Evolutionary conservation across 805 yeast genomes (phyloP), one percentile per base, ranked within the genome.

Genomic region (Sugiyamaella lignohabitans): DNA sequence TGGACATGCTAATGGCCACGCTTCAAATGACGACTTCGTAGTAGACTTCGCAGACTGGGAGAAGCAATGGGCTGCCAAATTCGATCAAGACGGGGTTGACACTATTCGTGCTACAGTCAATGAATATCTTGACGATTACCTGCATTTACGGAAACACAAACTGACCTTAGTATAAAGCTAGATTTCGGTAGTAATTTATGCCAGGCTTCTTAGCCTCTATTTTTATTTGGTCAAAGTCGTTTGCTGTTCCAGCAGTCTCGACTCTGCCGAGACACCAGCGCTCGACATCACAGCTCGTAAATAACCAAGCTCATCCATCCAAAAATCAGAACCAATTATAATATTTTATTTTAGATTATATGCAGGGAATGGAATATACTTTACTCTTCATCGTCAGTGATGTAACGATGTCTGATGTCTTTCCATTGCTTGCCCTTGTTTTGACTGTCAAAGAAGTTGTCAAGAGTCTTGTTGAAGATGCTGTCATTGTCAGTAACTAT

Each of bases 401-500:
- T 38, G 47, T 58, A 59, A 43, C 48, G 37, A 47, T 48, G 49
- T 47, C 57, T 47, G 45, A 59, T 59, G 45, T 59, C 62, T 53
- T 59, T 59, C 62, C 62, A 59, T 56, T 58, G 61, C 49, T 59
- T 59, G 45, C 72, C 73, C 46, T 57, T 48, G 61, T 69, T 68
- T 47, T 53, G 49, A 50, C 51, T 55, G 55, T 67, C 71, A 53
- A 56, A 68, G 60, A 56, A 51, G 40, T 53, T 56, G 58, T 67
- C 66, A 38, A 64, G 57, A 45, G 64, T 54, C 24, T 54, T 51
- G 58, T 63, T 59, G 62, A 65, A 67, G 38, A 53, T 65, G 43
- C 61, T 54, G 21, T n/a, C 4, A 39, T 30, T 18, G 54, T 50
- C 48, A 51, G 56, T 16, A 5, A 2, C 20, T 29, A 29, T n/a